Evolutionary conservation across 2,329 filamentous ascomycete genomes (phyloP), one percentile per base, ranked within the genome.

Genomic region (Ophiostoma quercus): DNA sequence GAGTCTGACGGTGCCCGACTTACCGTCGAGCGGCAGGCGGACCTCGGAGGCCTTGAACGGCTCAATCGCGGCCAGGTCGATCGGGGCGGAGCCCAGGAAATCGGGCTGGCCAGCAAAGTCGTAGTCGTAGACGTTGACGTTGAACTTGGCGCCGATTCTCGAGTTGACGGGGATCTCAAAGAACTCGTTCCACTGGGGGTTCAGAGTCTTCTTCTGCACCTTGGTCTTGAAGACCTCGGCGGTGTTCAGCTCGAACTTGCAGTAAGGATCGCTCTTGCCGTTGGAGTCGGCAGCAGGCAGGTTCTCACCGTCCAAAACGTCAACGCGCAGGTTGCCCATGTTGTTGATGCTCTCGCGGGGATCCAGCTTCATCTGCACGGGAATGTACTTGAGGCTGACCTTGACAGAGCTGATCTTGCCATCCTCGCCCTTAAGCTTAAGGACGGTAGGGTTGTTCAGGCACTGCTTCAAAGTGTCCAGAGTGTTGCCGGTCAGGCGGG

Each of bases 291-390:
- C 94, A 1, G 95, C 89, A 8, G 95, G 95, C n/a, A 99, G 86
- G 71, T 97, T 90, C 9, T 87, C 82, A 22, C 90, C 95, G 78
- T 97, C 93, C 51, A 98, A 82, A 22, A 99, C 86, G 76, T 98
- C 93, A n/a, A 99, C 92, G 25, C 94, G 91, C 29, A 99, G 88
- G 71, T 89, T 94, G 71, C 95, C 95, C 88, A 97, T 96, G 80
- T 99, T 99, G 86, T 97, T 98, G 84, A 99, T 97, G 76, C 93
- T 97, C 80, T 99, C 95, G 75, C 89, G 92, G 0, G 95, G 91
- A 76, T 99, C 93, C 67, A 99, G 90, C 70, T 88, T 84, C 95
- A 99, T 99, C 81, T 92, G 88, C 72, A 98, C 89, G 0, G 95
- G 95, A 32, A 99, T 88, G 78, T 97, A 99, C 79, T 96, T 96